A percentile compares a stretch with the other conserved stretches of the same genome.
Evolutionary conservation across 352 stramenopile genomes (phyloP).

Genomic region (Globisporangium solare): DNA sequence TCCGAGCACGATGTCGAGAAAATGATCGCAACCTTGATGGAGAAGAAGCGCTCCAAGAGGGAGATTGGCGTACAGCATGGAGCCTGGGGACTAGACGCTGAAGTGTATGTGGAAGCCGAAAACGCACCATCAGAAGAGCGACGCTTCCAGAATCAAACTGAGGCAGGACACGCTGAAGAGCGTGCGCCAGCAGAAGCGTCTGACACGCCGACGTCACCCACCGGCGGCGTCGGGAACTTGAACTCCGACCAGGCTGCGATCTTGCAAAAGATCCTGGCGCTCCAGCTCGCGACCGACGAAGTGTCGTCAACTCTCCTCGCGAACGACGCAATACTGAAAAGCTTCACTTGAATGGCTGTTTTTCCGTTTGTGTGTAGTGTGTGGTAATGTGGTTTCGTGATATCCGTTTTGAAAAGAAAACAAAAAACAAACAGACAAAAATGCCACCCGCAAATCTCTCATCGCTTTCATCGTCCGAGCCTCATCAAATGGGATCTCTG

Average conservation of each 20-base stretch:
- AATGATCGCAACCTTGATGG: neutral
- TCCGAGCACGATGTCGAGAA: slow-evolving; percentile 1
- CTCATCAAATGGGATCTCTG: too few species aligned
- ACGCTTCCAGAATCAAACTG: neutral
- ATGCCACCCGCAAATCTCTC: too few species aligned
- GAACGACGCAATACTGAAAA: slow-evolving; percentile 37
- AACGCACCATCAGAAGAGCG: neutral
- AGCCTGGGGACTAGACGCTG: too few species aligned
- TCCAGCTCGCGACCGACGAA: slow-evolving; percentile 33
- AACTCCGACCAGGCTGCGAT: slow-evolving; percentile 10
- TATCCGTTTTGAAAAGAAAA: too few species aligned
- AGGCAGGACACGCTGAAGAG: too few species aligned
- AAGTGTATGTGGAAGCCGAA: too few species aligned
- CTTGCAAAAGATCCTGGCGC: slow-evolving; percentile 29
- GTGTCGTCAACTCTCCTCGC: slow-evolving; percentile 34
- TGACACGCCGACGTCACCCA: neutral
- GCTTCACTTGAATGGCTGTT: neutral
- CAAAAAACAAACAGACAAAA: too few species aligned
- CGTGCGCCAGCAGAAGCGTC: too few species aligned
- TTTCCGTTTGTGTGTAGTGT: too few species aligned
- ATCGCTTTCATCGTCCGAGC: too few species aligned
- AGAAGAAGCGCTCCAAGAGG: neutral
- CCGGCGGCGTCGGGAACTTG: neutral
- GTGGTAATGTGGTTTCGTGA: too few species aligned
- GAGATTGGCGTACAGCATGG: too few species aligned